Evolutionary conservation across 495 filamentous ascomycete genomes (phyloP).

Genomic region (Penicillium bialowiezense): DNA sequence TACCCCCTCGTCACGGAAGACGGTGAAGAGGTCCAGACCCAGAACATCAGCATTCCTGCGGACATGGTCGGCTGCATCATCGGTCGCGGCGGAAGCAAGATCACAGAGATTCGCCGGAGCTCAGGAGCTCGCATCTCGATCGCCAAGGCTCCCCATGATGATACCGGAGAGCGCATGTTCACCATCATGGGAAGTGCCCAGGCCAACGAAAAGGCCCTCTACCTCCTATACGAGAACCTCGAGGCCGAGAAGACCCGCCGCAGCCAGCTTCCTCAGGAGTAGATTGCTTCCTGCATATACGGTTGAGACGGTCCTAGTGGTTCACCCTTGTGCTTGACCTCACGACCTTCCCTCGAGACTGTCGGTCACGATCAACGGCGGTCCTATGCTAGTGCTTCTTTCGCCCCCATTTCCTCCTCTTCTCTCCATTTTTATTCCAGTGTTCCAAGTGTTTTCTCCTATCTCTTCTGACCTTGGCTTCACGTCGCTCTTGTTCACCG

Average conservation of each 20-base stretch:
- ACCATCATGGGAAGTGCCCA: constrained; percentile 92
- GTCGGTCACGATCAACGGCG: constrained; percentile 36
- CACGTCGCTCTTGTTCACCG: constrained; percentile 51
- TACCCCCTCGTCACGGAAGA: constrained; percentile 88
- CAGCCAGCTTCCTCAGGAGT: constrained; percentile 75
- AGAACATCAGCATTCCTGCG: constrained; percentile 98
- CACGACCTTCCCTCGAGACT: constrained; percentile 35
- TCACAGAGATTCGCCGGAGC: constrained; percentile 93
- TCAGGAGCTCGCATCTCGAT: constrained; percentile 97
- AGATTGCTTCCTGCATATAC: constrained; percentile 19
- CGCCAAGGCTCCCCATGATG: constrained; percentile 95
- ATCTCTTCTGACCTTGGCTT: constrained; percentile 45
- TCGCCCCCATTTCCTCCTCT: constrained; percentile 43
- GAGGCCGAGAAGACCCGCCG: constrained; percentile 98
- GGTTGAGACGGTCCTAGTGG: constrained; percentile 15
- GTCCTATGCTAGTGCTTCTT: constrained; percentile 32
- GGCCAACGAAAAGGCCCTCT: constrained; percentile 93
- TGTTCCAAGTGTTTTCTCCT: constrained; percentile 26
- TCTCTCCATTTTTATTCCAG: constrained; percentile 33
- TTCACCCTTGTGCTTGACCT: constrained; percentile 29
- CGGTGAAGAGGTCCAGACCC: constrained; percentile 95
- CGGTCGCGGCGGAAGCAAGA: constrained; percentile 89
- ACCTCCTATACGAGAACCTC: constrained; percentile 96
- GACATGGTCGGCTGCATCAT: constrained; percentile 99
- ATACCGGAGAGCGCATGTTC: constrained; percentile 98